These are phyloP conservation scores for Friedmanniomyces simplex DNA, from an alignment of 495 filamentous ascomycete genomes.

Conservation along the genomic window DNA sequence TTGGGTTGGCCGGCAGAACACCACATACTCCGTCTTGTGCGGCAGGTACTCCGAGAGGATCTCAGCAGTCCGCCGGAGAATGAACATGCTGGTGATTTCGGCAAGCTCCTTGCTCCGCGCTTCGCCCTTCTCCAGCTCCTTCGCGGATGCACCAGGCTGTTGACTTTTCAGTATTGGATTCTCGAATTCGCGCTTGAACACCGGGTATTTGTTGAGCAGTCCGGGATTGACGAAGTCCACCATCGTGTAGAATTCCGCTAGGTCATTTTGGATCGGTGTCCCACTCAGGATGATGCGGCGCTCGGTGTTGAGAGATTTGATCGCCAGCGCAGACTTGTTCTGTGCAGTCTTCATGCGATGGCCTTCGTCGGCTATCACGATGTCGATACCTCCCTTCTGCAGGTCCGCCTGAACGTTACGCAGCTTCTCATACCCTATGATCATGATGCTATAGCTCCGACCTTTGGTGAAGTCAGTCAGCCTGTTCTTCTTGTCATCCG, in stretches of 20 bases:
- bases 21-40: constrained; percentile 66
- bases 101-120: constrained; percentile 58
- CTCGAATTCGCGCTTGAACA: constrained; percentile 66
- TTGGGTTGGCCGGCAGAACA: constrained; percentile 63
- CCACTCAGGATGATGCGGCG: constrained; percentile 63
- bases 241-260: constrained; percentile 68
- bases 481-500: constrained; percentile 46
- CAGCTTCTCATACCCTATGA: constrained; percentile 74
- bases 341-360: constrained; percentile 72
- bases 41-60: constrained; percentile 63
- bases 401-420: constrained; percentile 58
- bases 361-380: constrained; percentile 74
- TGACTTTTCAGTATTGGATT: constrained; percentile 59
- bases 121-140: constrained; percentile 66
- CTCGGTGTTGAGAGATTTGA: constrained; percentile 58
- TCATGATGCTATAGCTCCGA: constrained; percentile 67
- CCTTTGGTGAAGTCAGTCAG: constrained; percentile 65
- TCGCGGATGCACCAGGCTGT: constrained; percentile 56
- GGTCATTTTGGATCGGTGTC: constrained; percentile 71
- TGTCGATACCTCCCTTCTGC: constrained; percentile 55
- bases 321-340: constrained; percentile 70
- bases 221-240: constrained; percentile 76
- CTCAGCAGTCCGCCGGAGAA: constrained; percentile 67
- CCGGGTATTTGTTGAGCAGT: constrained; percentile 53
- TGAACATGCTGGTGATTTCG: constrained; percentile 58